A percentile compares a stretch with the other conserved stretches of the same genome.
Evolutionary conservation across 768 basidiomycete genomes (phyloP).

Genomic region (Boletus huronensis): DNA sequence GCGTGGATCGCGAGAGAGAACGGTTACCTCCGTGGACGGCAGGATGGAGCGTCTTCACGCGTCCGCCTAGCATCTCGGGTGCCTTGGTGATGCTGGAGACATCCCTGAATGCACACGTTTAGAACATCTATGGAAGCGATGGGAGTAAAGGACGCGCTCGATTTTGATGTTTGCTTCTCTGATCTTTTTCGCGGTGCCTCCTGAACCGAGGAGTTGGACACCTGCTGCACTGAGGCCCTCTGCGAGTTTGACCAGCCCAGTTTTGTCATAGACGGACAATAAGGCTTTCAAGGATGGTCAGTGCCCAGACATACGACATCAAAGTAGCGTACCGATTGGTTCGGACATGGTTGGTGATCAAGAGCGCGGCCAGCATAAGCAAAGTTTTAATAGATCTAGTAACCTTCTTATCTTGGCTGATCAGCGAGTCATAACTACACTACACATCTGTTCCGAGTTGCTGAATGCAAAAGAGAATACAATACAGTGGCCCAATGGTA

Average conservation of each 20-base stretch:
- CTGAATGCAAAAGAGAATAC: slow-evolving; percentile 2
- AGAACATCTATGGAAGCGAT: slow-evolving; percentile 6
- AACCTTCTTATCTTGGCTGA: slow-evolving; percentile 16
- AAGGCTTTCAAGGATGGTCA: slow-evolving; percentile 52
- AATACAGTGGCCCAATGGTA: slow-evolving; percentile 13
- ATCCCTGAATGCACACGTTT: slow-evolving; percentile 55
- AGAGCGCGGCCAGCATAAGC: background rate
- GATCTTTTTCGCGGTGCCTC: slow-evolving; percentile 97
- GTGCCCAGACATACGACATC: background rate
- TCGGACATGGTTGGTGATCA: slow-evolving; percentile 24
- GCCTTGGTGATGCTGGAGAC: slow-evolving; percentile 97
- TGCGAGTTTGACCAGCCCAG: slow-evolving; percentile 83
- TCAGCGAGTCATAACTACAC: slow-evolving; percentile 13
- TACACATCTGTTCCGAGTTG: background rate
- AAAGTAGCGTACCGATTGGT: slow-evolving; percentile 24
- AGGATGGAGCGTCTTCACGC: slow-evolving; percentile 98
- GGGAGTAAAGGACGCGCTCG: slow-evolving; percentile 58
- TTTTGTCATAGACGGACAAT: slow-evolving; percentile 96
- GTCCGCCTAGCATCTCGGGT: slow-evolving; percentile 97
- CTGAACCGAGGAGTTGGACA: slow-evolving; percentile 87
- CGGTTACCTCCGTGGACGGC: slow-evolving; percentile 90
- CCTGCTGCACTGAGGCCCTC: slow-evolving; percentile 77
- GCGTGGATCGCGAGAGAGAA: background rate
- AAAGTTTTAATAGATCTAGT: background rate
- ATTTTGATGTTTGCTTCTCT: slow-evolving; percentile 89